Base-by-base conservation (phyloP, 2,329 filamentous ascomycete genomes). In the Penicillium sp. region DNA sequence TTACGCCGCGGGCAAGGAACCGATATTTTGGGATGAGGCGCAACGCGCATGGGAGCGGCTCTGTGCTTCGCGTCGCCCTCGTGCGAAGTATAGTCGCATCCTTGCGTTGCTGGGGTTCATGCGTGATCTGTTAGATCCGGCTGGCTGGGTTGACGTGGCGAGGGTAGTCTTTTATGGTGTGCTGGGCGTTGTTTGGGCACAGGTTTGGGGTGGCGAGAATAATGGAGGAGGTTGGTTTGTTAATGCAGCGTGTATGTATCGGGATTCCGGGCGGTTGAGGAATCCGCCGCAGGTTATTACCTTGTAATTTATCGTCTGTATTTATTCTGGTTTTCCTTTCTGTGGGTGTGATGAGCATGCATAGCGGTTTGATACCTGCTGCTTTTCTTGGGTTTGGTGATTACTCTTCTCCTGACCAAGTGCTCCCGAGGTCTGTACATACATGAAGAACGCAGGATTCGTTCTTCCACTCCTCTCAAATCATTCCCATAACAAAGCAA, bases 1-100 rank as follows among this genome's bases (percentile, higher is more conserved):
- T 76, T 89, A 83, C 68, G 90, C 86, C 9, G 84, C 89, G 46
- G 92, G 91, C 16, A 79, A 79, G 44, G 86, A 92, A 67, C 74
- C 86, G 0, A 81, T 90, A 10, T 89, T 85, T 74, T 96, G 90
- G 81, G 90, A 95, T 71, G 83, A 86, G 26, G 84, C 85, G 58
- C 90, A 96, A 73, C 77, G 77, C 31, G 83, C 83, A 1, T 92
- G 91, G 74, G 90, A 93, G 74, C 77, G 79, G n/a, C 79, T 91
- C 24, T 79, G 82, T 68, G 69, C 69, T 3, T 71, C 76, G 10
- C 63, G 76, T 49, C 58, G 73, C 39, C 46, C 63, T 39, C 66
- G 68, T 1, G 68, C 67, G 3, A 60, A 62, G 3, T 45, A 65
- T 43, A 57, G 64, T 31, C 63, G 69, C 13, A 31, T 73, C n/a